Conservation (phyloP, 805 yeast species). For the Wickerhamomyces mucosus region DNA sequence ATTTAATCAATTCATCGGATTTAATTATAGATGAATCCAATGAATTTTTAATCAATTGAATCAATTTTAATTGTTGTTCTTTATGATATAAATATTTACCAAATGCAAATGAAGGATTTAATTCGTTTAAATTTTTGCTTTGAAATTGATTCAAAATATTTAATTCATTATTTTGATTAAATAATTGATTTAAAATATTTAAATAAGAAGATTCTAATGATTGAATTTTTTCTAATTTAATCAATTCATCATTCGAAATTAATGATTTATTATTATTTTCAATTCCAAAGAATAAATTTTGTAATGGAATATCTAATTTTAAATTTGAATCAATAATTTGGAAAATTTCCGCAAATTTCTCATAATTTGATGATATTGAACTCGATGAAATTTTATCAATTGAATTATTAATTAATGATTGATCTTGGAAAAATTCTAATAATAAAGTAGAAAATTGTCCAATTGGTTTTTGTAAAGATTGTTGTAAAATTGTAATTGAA, state of each 20-base stretch:
- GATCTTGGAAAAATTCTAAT: constrained; percentile 62
- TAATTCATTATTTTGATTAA: constrained; percentile 36
- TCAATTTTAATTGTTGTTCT: constrained; percentile 31
- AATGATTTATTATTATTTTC: constrained; percentile 6
- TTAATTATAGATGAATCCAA: constrained; percentile 14
- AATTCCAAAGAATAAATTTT: constrained; percentile 51
- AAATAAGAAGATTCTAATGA: constrained; percentile 67
- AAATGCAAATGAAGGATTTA: constrained; percentile 80
- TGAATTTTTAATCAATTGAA: constrained; percentile 21
- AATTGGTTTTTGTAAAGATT: constrained; percentile 24
- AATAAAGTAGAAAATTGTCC: constrained; percentile 59
- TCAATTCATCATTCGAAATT: constrained; percentile 12
- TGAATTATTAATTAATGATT: constrained; percentile 34
- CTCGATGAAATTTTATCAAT: constrained; percentile 48
- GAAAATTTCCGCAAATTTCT: constrained; percentile 12
- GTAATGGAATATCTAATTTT: constrained; percentile 44
- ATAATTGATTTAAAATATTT: constrained; percentile 64
- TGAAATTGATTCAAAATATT: constrained; percentile 52
- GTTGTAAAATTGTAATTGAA: constrained; percentile 60
- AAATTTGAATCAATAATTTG: constrained; percentile 40
- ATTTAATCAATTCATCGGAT: constrained; percentile 30
- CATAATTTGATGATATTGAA: constrained; percentile 28
- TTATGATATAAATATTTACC: constrained; percentile 60
- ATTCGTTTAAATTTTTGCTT: constrained; percentile 32
- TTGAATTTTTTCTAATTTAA: constrained; percentile 32